Percentiles rank a stretch among this genome's conserved stretches.
Conservation (phyloP, 2,329 filamentous ascomycete species). For the Camillea tinctor region DNA sequence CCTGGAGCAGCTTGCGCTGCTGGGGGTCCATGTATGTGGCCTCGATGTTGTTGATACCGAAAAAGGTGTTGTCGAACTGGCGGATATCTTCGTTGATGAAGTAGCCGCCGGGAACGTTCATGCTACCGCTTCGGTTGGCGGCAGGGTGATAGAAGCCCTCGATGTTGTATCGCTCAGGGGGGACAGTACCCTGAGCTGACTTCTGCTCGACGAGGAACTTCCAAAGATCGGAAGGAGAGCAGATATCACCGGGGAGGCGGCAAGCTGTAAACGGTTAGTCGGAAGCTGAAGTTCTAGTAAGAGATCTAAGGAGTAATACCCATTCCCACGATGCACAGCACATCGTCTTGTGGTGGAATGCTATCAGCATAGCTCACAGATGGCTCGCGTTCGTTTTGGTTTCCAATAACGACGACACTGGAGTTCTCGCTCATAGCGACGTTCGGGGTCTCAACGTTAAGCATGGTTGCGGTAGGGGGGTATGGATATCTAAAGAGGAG, state of each 20-base stretch:
- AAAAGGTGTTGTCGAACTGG: conserved; percentile 8
- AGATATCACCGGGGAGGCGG: conserved; percentile 7
- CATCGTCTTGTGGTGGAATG: too few species aligned
- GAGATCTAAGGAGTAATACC: too few species aligned
- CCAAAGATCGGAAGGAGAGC: conserved; percentile 6
- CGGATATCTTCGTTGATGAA: conserved; percentile 10
- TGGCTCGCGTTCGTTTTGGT: too few species aligned
- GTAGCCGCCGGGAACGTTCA: conserved; percentile 4
- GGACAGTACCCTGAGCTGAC: not conserved
- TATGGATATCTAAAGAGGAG: too few species aligned
- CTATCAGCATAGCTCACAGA: too few species aligned
- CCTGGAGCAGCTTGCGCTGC: not conserved
- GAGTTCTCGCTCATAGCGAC: too few species aligned
- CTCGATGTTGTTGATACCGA: conserved; percentile 4
- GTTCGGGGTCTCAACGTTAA: too few species aligned
- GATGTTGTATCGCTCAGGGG: conserved; percentile 3
- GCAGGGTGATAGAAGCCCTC: conserved; percentile 6
- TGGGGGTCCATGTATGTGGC: not conserved
- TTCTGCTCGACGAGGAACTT: not conserved
- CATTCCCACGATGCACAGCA: too few species aligned
- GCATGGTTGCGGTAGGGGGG: too few species aligned
- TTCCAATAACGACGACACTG: too few species aligned
- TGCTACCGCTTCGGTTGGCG: not conserved
- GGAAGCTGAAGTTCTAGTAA: too few species aligned
- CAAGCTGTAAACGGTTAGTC: not conserved